phyloP scores from a whole-genome alignment of 2,329 filamentous ascomycete species.

The Fusarium penzigii region DNA sequence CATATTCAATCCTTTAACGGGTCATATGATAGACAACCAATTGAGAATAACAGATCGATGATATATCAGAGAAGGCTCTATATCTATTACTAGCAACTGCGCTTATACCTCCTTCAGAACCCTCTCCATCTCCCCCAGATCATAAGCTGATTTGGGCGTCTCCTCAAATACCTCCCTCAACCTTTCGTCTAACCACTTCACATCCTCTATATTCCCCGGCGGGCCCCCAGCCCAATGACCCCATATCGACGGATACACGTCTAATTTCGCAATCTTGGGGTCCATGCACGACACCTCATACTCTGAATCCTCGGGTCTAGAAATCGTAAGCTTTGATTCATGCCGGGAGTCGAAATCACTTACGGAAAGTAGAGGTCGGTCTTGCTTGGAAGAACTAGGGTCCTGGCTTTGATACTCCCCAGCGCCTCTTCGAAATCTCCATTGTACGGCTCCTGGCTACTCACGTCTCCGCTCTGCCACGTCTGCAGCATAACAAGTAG shows the following conservation, averaged over 20 bases:
- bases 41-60: too few relatives aligned
- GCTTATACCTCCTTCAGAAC: too few relatives aligned
- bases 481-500: slow-evolving; percentile 74
- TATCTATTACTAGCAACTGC: too few relatives aligned
- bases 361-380: slow-evolving; percentile 78
- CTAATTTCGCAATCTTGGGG: slow-evolving; percentile 33
- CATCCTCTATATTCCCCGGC: slow-evolving; percentile 69
- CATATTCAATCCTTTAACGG: too few relatives aligned
- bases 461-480: slow-evolving; percentile 75
- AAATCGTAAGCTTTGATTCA: not conserved
- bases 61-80: too few relatives aligned
- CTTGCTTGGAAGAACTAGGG: slow-evolving; percentile 68
- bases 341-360: not conserved
- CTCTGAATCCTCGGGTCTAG: slow-evolving; percentile 69
- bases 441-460: slow-evolving; percentile 67
- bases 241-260: slow-evolving; percentile 44
- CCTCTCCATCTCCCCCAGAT: not conserved
- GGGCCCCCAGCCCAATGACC: slow-evolving; percentile 65
- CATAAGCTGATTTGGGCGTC: not conserved
- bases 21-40: too few relatives aligned
- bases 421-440: slow-evolving; percentile 67
- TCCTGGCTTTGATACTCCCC: slow-evolving; percentile 70
- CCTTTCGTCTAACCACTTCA: slow-evolving; percentile 67
- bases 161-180: slow-evolving; percentile 20
- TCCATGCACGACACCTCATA: slow-evolving; percentile 63